phyloP scores from a whole-genome alignment of 2,329 filamentous ascomycete species.

The Aulographum hederae region DNA sequence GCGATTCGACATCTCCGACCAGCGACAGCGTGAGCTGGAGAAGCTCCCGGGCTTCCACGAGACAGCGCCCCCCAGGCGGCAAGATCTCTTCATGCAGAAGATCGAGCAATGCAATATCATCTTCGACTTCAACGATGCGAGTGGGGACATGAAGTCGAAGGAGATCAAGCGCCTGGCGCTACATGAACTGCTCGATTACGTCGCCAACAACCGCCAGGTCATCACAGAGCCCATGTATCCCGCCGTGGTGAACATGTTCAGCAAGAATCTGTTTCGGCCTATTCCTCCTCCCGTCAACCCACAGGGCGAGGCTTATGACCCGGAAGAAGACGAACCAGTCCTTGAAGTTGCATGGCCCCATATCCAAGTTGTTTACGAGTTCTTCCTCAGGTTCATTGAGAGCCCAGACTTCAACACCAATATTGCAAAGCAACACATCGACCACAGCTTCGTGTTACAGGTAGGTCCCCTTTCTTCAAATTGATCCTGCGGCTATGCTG shows the following conservation, averaged over 20 bases:
- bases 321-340: slow-evolving; percentile 95
- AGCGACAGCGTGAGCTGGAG: slow-evolving; percentile 73
- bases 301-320: slow-evolving; percentile 94
- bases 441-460: slow-evolving; percentile 89
- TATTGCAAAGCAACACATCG: slow-evolving; percentile 96
- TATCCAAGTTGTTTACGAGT: slow-evolving; percentile 98
- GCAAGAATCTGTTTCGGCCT: slow-evolving; percentile 93
- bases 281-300: slow-evolving; percentile 96
- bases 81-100: slow-evolving; percentile 99
- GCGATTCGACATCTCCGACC: slow-evolving; percentile 91
- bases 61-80: slow-evolving; percentile 80
- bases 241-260: slow-evolving; percentile 96
- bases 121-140: slow-evolving; percentile 98
- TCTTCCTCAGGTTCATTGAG: slow-evolving; percentile 96
- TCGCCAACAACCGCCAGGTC: slow-evolving; percentile 94
- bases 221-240: slow-evolving; percentile 99
- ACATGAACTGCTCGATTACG: slow-evolving; percentile 92
- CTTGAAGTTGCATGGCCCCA: slow-evolving; percentile 98
- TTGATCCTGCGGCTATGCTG: slow-evolving; percentile 8
- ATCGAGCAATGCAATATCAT: slow-evolving; percentile 99
- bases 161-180: slow-evolving; percentile 95
- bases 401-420: slow-evolving; percentile 99
- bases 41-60: slow-evolving; percentile 97
- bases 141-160: slow-evolving; percentile 98
- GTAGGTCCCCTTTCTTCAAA: slow-evolving; percentile 17